phyloP scores from a whole-genome alignment of 495 filamentous ascomycete genomes.

The Lichenothelia convexa region DNA sequence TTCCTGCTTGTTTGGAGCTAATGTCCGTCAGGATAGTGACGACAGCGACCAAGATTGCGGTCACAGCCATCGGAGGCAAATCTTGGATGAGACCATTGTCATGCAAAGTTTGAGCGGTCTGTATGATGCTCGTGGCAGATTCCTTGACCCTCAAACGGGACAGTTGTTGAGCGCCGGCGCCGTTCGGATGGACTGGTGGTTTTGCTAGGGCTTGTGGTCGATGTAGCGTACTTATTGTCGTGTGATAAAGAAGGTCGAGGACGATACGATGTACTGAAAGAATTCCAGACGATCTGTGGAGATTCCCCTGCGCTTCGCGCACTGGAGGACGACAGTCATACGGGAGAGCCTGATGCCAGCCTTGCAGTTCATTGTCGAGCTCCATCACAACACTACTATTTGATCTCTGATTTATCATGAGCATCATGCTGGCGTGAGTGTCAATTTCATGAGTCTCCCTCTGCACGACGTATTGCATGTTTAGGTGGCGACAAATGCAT shows the following conservation, averaged over 20 bases:
- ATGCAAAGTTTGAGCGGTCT: conserved; percentile 55
- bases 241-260: conserved; percentile 77
- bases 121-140: conserved; percentile 63
- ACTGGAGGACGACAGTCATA: conserved; percentile 40
- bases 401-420: conserved; percentile 60
- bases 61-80: conserved; percentile 75
- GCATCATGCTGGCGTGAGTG: conserved; percentile 74
- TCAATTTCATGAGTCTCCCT: conserved; percentile 67
- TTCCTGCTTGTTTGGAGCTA: conserved; percentile 51
- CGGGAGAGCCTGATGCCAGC: conserved; percentile 54
- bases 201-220: conserved; percentile 74
- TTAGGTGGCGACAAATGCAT: conserved; percentile 65
- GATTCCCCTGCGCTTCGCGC: conserved; percentile 31
- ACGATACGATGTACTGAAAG: conserved; percentile 59
- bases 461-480: conserved; percentile 81
- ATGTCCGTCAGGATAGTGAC: conserved; percentile 84
- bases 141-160: conserved; percentile 62
- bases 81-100: conserved; percentile 49
- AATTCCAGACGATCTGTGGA: conserved; percentile 25
- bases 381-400: conserved; percentile 51
- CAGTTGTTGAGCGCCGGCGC: conserved; percentile 48
- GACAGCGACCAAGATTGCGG: conserved; percentile 72
- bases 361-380: conserved; percentile 51
- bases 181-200: conserved; percentile 48
- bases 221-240: conserved; percentile 72